These are phyloP conservation scores for Ilyonectria sp. DNA, from an alignment of 2,329 filamentous ascomycete genomes.

Conservation along the genomic window DNA sequence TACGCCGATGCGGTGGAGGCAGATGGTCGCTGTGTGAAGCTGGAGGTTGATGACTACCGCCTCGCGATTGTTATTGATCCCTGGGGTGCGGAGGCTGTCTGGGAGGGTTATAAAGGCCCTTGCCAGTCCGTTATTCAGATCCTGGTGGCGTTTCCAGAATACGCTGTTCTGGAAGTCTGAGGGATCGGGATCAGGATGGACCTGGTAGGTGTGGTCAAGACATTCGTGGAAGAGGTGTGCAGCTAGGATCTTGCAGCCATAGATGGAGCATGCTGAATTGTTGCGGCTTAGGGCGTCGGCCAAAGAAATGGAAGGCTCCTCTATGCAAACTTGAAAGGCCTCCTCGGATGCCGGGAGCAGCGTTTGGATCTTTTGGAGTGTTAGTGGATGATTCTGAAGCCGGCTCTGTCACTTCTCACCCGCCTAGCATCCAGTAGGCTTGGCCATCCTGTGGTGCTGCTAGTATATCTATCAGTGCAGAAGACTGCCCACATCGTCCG, in stretches of 20 bases:
- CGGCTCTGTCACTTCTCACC: conserved; percentile 45
- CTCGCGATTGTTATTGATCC: conserved; percentile 75
- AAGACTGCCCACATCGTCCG: conserved; percentile 88
- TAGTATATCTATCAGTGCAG: conserved; percentile 84
- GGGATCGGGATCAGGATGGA: conserved; percentile 74
- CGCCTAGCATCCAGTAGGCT: conserved; percentile 82
- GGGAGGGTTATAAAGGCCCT: conserved; percentile 83
- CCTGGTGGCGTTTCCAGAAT: conserved; percentile 87
- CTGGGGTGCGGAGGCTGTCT: conserved; percentile 77
- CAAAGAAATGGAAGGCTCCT: conserved; percentile 73
- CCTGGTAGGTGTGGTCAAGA: conserved; percentile 78
- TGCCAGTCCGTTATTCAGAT: conserved; percentile 82
- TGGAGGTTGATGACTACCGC: conserved; percentile 87
- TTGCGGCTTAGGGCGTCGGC: conserved; percentile 72
- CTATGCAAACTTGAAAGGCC: conserved; percentile 76
- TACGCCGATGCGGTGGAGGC: conserved; percentile 86
- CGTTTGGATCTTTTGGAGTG: conserved; percentile 71
- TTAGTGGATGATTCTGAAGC: background rate
- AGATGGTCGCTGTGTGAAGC: conserved; percentile 87
- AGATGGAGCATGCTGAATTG: conserved; percentile 69
- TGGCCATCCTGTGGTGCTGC: conserved; percentile 90
- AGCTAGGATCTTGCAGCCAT: conserved; percentile 79
- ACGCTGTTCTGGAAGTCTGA: conserved; percentile 50
- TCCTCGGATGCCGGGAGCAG: conserved; percentile 82
- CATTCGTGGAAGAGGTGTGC: conserved; percentile 85